Evolutionary conservation across 495 filamentous ascomycete genomes (phyloP).

Genomic region (Penicillium lividum): DNA sequence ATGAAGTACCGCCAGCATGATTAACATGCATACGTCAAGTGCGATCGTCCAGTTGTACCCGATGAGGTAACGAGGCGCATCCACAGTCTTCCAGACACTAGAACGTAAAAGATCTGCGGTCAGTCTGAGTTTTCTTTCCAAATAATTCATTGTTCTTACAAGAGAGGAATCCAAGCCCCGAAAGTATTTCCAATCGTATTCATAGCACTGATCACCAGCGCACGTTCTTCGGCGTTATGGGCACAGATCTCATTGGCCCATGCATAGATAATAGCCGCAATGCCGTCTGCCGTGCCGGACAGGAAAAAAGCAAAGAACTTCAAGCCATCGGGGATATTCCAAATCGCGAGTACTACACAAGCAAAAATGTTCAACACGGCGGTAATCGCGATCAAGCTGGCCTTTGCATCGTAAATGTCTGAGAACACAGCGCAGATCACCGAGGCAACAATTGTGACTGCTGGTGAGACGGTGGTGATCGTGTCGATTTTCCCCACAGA

Average conservation of each 20-base stretch:
- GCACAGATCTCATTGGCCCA: constrained; percentile 61
- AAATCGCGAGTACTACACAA: constrained; percentile 45
- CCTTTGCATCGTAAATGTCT: constrained; percentile 42
- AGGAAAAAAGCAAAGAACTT: constrained; percentile 50
- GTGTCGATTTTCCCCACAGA: constrained; percentile 44
- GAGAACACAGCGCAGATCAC: constrained; percentile 44
- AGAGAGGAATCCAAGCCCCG: constrained; percentile 30
- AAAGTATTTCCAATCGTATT: constrained; percentile 54
- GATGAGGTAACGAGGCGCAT: constrained; percentile 30
- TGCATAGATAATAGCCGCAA: constrained; percentile 29
- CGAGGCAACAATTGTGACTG: constrained; percentile 43
- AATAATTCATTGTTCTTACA: constrained; percentile 18
- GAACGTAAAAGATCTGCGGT: neutral
- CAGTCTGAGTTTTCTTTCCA: neutral
- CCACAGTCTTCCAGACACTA: constrained; percentile 32
- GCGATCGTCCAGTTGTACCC: constrained; percentile 33
- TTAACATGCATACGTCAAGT: constrained; percentile 31
- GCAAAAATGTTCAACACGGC: constrained; percentile 39
- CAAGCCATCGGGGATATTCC: constrained; percentile 47
- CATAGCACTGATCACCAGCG: constrained; percentile 55
- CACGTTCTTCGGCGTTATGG: constrained; percentile 56
- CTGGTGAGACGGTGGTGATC: constrained; percentile 41
- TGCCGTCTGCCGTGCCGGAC: constrained; percentile 29
- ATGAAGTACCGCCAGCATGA: constrained; percentile 25
- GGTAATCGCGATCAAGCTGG: constrained; percentile 40